Percentiles rank a stretch among this genome's conserved stretches.
phyloP scores from a whole-genome alignment of 805 yeast genomes.

The Starmerella apis region DNA sequence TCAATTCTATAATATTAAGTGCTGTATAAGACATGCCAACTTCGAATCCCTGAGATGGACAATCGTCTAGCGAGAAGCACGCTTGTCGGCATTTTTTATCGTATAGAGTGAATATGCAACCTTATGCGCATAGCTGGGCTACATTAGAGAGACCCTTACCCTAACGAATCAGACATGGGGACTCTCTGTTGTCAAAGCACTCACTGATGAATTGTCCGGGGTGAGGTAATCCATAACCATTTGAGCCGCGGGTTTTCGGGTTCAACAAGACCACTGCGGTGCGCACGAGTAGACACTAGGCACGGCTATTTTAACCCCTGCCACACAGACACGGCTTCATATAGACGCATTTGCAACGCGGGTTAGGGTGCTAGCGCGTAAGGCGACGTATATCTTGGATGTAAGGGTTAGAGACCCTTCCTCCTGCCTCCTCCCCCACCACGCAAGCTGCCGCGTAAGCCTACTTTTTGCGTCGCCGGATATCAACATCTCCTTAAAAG shows the following conservation, averaged over 20 bases:
- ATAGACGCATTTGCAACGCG: not conserved
- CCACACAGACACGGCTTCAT: slow-evolving; percentile 1
- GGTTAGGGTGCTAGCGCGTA: slow-evolving; percentile 1
- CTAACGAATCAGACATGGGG: not conserved
- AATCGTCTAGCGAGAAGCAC: too few relatives aligned
- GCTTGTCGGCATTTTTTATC: not conserved
- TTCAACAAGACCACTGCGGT: not conserved
- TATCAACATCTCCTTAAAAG: not conserved
- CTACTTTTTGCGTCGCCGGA: not conserved
- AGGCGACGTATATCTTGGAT: not conserved
- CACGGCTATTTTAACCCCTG: not conserved
- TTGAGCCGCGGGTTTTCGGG: too few relatives aligned
- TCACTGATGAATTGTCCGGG: too few relatives aligned
- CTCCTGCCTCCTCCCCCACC: not conserved
- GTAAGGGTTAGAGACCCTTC: not conserved
- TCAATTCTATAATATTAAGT: too few relatives aligned
- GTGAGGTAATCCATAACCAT: too few relatives aligned
- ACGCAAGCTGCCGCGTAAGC: slow-evolving; percentile 1
- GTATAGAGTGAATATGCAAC: not conserved
- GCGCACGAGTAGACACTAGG: not conserved
- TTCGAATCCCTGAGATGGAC: too few relatives aligned
- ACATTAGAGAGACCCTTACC: not conserved
- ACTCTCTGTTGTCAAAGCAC: not conserved
- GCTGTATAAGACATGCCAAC: too few relatives aligned
- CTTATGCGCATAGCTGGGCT: not conserved